Percentiles rank a stretch among this genome's conserved stretches.
Evolutionary conservation across 2,329 filamentous ascomycete species (phyloP).

Genomic region (Pseudocercospora pini-densiflorae): DNA sequence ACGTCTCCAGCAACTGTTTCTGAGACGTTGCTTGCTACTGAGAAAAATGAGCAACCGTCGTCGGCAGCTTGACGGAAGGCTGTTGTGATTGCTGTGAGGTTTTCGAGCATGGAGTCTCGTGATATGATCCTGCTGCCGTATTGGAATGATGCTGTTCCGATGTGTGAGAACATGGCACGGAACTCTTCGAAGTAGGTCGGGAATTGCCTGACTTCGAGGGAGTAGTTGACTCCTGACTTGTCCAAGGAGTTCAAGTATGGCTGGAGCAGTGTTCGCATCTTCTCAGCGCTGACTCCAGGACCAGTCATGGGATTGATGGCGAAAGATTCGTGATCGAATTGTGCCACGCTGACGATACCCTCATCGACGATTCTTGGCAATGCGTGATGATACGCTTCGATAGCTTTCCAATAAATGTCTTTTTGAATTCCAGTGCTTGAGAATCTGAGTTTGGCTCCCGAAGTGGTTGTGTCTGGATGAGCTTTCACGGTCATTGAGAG

Average conservation of each 20-base stretch:
- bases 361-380: conserved; percentile 30
- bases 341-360: conserved; percentile 36
- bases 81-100: not conserved
- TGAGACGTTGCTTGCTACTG: conserved; percentile 36
- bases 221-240: not conserved
- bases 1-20: conserved; percentile 41
- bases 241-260: not conserved
- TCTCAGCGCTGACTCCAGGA: not conserved
- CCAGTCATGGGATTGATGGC: not conserved
- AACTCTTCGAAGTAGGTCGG: conserved; percentile 4
- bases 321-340: conserved; percentile 38
- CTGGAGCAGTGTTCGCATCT: not conserved
- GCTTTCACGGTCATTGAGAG: conserved; percentile 26
- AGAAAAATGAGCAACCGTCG: conserved; percentile 40
- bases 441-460: conserved; percentile 35
- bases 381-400: conserved; percentile 32
- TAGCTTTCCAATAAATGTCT: conserved; percentile 21
- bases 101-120: not conserved
- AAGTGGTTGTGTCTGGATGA: conserved; percentile 25
- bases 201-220: not conserved
- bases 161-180: not conserved
- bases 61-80: not conserved
- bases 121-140: conserved; percentile 9
- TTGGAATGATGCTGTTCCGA: not conserved
- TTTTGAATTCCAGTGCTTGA: conserved; percentile 9